Evolutionary conservation across 1,284 basidiomycete genomes (phyloP).

Genomic region (Schizophyllum commune): DNA sequence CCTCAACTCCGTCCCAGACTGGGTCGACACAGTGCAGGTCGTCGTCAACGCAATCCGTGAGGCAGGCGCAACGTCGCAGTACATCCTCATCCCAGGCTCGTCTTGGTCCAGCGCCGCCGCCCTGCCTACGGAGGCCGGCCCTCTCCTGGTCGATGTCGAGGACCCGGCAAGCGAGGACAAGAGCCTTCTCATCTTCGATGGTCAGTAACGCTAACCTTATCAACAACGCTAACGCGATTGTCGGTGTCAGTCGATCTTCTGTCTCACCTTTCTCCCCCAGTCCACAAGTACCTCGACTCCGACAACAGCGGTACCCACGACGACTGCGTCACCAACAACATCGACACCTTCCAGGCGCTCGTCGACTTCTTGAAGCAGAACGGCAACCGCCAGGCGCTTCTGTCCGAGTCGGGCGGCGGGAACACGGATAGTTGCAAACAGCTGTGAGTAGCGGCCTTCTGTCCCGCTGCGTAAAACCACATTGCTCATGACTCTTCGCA

Average conservation of each 20-base stretch:
- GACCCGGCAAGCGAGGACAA: neutral
- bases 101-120: slow-evolving; percentile 20
- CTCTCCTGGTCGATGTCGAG: neutral
- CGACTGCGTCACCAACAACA: slow-evolving; percentile 45
- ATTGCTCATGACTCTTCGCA: no score
- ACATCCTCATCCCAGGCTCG: slow-evolving; percentile 52
- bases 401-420: slow-evolving; percentile 58
- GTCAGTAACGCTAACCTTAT: slow-evolving; percentile 27
- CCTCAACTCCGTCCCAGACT: slow-evolving; percentile 32
- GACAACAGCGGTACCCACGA: slow-evolving; percentile 39
- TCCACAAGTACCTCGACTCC: slow-evolving; percentile 58
- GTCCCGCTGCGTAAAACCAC: no score
- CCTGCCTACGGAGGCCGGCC: neutral
- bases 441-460: neutral
- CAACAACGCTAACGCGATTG: slow-evolving; percentile 46
- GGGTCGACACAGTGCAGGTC: slow-evolving; percentile 41
- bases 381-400: slow-evolving; percentile 51
- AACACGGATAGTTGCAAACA: slow-evolving; percentile 37
- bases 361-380: slow-evolving; percentile 42
- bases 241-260: slow-evolving; percentile 25
- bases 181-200: neutral
- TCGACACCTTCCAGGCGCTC: slow-evolving; percentile 37
- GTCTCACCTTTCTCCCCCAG: slow-evolving; percentile 36
- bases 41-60: slow-evolving; percentile 49
- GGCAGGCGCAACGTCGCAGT: slow-evolving; percentile 42